Conservation (phyloP, 2,329 filamentous ascomycete genomes). For the Nothomitra cinnamomea region DNA sequence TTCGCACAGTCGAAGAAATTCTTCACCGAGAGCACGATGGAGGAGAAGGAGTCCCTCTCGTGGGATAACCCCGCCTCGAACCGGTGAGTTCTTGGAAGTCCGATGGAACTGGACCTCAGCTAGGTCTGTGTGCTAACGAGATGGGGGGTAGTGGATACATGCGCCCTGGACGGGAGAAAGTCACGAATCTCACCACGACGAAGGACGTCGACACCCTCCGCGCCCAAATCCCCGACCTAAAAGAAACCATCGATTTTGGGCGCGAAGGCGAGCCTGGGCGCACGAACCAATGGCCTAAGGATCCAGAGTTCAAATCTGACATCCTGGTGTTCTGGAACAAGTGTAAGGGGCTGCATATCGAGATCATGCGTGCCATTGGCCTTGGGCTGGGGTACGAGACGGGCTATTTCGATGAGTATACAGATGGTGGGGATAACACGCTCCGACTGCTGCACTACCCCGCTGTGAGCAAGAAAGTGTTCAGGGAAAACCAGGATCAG, state of each 20-base stretch:
- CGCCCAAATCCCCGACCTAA: constrained; percentile 31
- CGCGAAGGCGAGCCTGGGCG: constrained; percentile 39
- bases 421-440: constrained; percentile 52
- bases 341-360: constrained; percentile 56
- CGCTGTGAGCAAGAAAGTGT: constrained; percentile 45
- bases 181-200: constrained; percentile 37
- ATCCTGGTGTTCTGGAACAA: constrained; percentile 62
- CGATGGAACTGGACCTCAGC: no score
- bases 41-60: constrained; percentile 45
- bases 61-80: constrained; percentile 62
- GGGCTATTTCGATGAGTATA: constrained; percentile 59
- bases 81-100: no score
- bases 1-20: constrained; percentile 55
- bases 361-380: constrained; percentile 73
- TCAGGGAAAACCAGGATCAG: constrained; percentile 47
- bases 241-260: constrained; percentile 45
- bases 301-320: constrained; percentile 46
- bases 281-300: constrained; percentile 65
- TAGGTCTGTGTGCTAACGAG: no score
- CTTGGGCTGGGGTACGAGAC: constrained; percentile 60
- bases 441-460: constrained; percentile 66
- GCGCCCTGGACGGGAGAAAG: constrained; percentile 54
- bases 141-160: constrained; percentile 54
- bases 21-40: constrained; percentile 42
- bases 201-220: constrained; percentile 41